Base-by-base conservation (phyloP, 306 rosid species). In the Lupinus albus region DNA sequence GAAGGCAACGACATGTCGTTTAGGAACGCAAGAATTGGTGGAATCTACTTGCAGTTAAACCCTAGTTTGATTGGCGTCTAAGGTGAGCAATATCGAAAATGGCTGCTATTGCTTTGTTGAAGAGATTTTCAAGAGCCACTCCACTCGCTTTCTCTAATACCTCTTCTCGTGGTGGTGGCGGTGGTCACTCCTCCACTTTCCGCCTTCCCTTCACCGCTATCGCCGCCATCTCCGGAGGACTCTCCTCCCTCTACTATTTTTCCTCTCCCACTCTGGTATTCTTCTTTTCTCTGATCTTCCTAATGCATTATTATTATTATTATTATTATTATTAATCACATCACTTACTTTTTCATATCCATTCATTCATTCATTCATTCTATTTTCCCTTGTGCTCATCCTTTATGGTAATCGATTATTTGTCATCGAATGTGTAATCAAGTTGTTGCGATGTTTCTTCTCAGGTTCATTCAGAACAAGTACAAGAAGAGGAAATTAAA, bases 201-300 rank as follows among this genome's bases (percentile, higher is more conserved):
- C 78, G 89, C 10, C 50, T 82, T 3, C 91, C 99, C 4, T 70
- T 88, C 21, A 86, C 92, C 41, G 89, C 95, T 0, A 53, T 86
- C 28, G 95, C 96, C 6, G 97, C 97, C 41, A 67, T 86, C 75
- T 84, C 96, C 59, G 99, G 96, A 52, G 99, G 95, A 70, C 10
- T 81, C 77, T 94, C 99, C 33, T 88, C 74, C 71, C 35, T 85
- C 21, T 94, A 77, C 81, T 84, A 73, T 74, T 70, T 57, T 20
- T 85, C 95, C 57, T 81, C 89, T 20, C 71, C 95, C 54, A 70
- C 77, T 68, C 57, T 88, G 75, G 99, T 28, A 25, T 25, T 53
- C 18, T 7, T 21, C 36, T 17, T 25, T 25, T 25, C 28, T 25
- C 12, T 60, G 32, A 38, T 60, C 49, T 18, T 14, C 58, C 3